Evolutionary conservation across 164 flowering plant species (phyloP), one percentile per base, ranked within the genome.

Genomic region (Amborella trichopoda): DNA sequence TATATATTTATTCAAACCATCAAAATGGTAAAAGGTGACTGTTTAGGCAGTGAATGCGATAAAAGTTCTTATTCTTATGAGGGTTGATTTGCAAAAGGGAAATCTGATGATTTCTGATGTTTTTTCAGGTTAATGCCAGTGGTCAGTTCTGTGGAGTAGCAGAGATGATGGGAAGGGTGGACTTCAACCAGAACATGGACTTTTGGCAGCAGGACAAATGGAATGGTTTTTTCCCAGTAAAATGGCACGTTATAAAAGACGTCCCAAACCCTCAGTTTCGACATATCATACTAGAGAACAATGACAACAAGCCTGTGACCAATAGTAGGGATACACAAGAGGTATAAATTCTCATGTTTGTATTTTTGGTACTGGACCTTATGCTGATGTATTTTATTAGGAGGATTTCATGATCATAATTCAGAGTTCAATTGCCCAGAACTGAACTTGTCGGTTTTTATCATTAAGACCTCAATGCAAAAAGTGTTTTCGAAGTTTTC

Each of bases 131-230:
- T 12, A 85, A 85, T 73, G 76, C 83, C 24, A 85, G 95, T 60
- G 95, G 95, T 21, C 88, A 81, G 59, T 85, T 85, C 51, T 78
- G 80, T 61, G 95, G 95, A 14, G 77, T 85, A 12, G 91, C 91
- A 26, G 95, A 85, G 67, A 85, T 85, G 91, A 45, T 55, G 38
- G 91, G 85, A n/a, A 59, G 49, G 6, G 85, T 85, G 41, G 85
- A 85, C 64, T 85, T 74, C 37, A 62, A 56, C 25, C 74, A 66
- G 65, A 76, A 38, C 51, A 73, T 81, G 80, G 85, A 80, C 41
- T 85, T 79, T 46, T 85, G 95, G 95, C 95, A 81, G 52, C 95
- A 85, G 55, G 88, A 77, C 54, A 85, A 81, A 54, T 85, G 91
- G 91, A 80, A 51, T 56, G 95, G 95, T 22, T 74, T 55, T 50